phyloP scores from a whole-genome alignment of 2,329 filamentous ascomycete genomes.

The Lanzia echinophila region DNA sequence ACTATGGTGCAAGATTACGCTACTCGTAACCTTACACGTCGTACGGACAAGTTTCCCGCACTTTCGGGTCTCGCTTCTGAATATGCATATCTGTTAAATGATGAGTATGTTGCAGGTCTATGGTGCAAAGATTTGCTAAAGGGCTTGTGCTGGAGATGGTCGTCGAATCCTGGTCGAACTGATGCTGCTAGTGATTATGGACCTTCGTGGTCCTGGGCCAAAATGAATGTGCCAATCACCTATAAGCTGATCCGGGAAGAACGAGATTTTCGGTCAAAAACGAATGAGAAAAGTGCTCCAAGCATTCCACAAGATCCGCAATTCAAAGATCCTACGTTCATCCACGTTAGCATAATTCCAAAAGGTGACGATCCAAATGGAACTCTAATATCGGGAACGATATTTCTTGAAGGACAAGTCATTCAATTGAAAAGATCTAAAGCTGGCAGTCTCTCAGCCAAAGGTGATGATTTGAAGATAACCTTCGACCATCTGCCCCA shows the following conservation, averaged over 20 bases:
- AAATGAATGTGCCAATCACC: constrained; percentile 6
- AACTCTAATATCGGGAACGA: background rate
- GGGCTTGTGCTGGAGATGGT: constrained; percentile 11
- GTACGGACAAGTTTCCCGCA: constrained; percentile 7
- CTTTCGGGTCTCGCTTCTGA: constrained; percentile 11
- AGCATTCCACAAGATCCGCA: background rate
- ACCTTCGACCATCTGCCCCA: constrained; percentile 6
- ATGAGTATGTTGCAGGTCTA: constrained; percentile 10
- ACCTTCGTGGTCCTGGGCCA: constrained; percentile 9
- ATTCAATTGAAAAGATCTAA: background rate
- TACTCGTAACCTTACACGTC: constrained; percentile 7
- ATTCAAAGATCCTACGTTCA: background rate
- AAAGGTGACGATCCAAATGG: background rate
- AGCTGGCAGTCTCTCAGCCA: background rate
- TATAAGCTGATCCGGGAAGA: constrained; percentile 2
- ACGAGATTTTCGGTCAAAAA: background rate
- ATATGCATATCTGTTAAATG: constrained; percentile 1
- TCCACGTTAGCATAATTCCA: constrained; percentile 5
- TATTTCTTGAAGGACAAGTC: background rate
- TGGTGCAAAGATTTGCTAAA: constrained; percentile 8
- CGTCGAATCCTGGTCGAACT: background rate
- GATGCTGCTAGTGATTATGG: background rate
- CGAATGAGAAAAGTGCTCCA: background rate
- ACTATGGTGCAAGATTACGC: constrained; percentile 10
- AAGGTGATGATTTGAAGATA: background rate